Evolutionary conservation across 2,329 filamentous ascomycete genomes (phyloP).

Genomic region (Laburnicola sp.): DNA sequence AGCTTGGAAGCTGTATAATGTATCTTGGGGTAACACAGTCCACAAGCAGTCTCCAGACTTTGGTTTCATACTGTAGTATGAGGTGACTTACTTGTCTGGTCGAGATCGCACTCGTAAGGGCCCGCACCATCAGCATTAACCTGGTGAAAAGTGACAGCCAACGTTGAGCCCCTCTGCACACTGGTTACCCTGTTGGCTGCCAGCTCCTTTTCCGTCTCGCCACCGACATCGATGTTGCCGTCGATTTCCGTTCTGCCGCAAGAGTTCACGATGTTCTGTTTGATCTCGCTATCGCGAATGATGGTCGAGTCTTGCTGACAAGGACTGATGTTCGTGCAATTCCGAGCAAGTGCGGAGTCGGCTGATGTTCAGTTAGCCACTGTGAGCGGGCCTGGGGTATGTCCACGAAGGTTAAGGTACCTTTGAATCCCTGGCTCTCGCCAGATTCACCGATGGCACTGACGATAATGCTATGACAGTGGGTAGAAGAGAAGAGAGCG

Average conservation of each 20-base stretch:
- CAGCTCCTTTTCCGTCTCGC: constrained; percentile 44
- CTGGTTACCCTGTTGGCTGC: constrained; percentile 35
- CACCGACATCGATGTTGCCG: constrained; percentile 46
- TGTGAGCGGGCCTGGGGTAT: too few relatives aligned
- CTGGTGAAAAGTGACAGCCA: constrained; percentile 55
- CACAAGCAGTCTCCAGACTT: too few relatives aligned
- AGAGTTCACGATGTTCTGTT: constrained; percentile 44
- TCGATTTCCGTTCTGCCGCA: constrained; percentile 43
- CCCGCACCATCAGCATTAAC: constrained; percentile 69
- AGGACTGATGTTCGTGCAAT: constrained; percentile 44
- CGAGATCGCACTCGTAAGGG: constrained; percentile 67
- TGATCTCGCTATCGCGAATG: constrained; percentile 43
- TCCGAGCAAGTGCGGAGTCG: constrained; percentile 39
- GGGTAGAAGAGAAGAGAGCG: constrained; percentile 33
- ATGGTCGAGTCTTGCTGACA: constrained; percentile 46
- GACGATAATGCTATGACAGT: constrained; percentile 39
- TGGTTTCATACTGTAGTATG: too few relatives aligned
- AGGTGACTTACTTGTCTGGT: constrained; percentile 59
- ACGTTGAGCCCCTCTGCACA: constrained; percentile 29
- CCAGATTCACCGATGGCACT: constrained; percentile 34
- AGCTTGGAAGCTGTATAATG: too few relatives aligned
- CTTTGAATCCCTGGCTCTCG: constrained; percentile 39
- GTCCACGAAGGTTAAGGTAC: too few relatives aligned
- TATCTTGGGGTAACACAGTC: too few relatives aligned
- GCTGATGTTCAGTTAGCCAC: constrained; percentile 23